These are phyloP conservation scores for Camellia lanceoleosa DNA, from an alignment of 148 eudicot genomes.

Conservation along the genomic window DNA sequence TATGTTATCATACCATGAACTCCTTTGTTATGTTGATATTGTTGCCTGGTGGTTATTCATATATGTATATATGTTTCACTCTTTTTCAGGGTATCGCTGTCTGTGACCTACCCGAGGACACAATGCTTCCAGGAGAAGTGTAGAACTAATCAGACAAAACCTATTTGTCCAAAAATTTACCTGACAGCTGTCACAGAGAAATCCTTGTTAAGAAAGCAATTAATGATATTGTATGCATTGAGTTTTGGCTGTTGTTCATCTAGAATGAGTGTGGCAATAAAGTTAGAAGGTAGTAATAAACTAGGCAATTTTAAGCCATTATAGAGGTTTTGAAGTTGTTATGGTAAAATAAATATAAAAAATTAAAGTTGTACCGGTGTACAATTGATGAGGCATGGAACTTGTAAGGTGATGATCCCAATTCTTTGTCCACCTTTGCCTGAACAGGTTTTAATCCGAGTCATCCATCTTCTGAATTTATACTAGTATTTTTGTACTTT, in stretches of 20 bases:
- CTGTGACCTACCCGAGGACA: constrained; percentile 84
- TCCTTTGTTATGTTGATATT: not conserved
- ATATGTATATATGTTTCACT: not conserved
- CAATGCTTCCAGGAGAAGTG: constrained; percentile 96
- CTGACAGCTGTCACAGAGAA: constrained; percentile 1
- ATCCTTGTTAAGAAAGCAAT: not conserved
- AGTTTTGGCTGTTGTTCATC: not conserved
- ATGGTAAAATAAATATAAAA: no score
- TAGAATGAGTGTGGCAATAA: not conserved
- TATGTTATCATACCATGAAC: not conserved
- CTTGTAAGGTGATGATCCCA: not conserved
- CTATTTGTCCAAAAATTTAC: not conserved
- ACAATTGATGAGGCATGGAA: not conserved
- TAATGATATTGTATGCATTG: constrained; percentile 1
- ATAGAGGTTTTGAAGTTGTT: not conserved
- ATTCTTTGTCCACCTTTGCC: not conserved
- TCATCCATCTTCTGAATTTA: not conserved
- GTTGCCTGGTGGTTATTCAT: not conserved
- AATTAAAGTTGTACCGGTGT: not conserved
- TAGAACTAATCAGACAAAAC: constrained; percentile 19
- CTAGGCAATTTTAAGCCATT: constrained; percentile 1
- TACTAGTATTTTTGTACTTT: not conserved
- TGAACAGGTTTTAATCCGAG: not conserved
- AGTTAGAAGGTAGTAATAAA: not conserved
- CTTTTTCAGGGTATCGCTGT: constrained; percentile 65